These are phyloP conservation scores for Rhizophora mangle DNA, from an alignment of 345 rosid genomes.

Conservation along the genomic window DNA sequence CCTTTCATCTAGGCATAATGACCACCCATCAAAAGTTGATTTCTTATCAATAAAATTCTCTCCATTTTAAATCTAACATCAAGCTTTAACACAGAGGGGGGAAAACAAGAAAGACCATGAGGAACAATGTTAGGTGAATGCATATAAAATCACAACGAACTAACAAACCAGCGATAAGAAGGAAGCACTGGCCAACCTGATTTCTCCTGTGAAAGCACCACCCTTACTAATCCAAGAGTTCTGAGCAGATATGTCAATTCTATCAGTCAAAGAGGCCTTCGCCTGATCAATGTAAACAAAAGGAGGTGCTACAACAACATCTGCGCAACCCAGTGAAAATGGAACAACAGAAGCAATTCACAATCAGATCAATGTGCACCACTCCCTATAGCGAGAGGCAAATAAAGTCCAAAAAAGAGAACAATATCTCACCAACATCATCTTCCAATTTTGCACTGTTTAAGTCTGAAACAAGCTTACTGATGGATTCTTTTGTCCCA, in stretches of 20 bases:
- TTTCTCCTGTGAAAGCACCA: constrained; percentile 99
- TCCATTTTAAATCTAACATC: no score
- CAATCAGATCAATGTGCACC: background rate
- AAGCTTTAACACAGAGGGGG: no score
- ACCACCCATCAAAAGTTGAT: no score
- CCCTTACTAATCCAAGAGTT: constrained; percentile 97
- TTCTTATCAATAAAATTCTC: no score
- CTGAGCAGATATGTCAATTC: constrained; percentile 79
- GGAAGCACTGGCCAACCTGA: constrained; percentile 49
- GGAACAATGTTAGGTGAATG: background rate
- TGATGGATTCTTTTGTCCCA: constrained; percentile 86
- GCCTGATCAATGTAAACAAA: constrained; percentile 85
- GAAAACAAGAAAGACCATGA: no score
- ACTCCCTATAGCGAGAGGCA: background rate
- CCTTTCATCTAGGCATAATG: no score
- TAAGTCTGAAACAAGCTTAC: constrained; percentile 86
- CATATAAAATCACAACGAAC: background rate
- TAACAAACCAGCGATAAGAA: background rate
- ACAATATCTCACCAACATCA: constrained; percentile 71
- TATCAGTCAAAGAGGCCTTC: constrained; percentile 55
- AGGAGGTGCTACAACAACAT: constrained; percentile 97
- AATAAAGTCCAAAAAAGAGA: background rate
- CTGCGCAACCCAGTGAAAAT: constrained; percentile 38
- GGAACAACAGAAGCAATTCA: background rate
- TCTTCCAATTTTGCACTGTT: constrained; percentile 71